Evolutionary conservation across 202 grass and related monocot genomes (phyloP).

Genomic region (Cymbopogon flexuosus): DNA sequence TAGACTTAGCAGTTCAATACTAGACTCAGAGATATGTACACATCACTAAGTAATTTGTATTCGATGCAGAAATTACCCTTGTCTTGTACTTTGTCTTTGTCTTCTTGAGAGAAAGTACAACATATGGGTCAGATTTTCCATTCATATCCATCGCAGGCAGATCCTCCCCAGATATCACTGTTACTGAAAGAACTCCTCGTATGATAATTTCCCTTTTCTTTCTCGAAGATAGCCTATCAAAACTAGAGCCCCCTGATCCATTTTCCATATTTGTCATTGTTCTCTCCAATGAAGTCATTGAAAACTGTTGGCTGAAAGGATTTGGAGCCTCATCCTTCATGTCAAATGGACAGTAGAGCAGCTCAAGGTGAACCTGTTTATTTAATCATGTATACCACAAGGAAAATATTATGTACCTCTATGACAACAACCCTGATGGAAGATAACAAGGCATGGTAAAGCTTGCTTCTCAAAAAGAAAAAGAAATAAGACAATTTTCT

Average conservation of each 20-base stretch:
- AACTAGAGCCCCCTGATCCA: constrained; percentile 44
- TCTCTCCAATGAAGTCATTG: constrained; percentile 88
- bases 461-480: neutral
- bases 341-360: constrained; percentile 73
- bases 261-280: constrained; percentile 55
- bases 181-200: constrained; percentile 81
- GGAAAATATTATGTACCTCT: constrained; percentile 5
- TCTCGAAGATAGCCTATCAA: constrained; percentile 40
- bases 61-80: constrained; percentile 54
- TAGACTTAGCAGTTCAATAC: neutral
- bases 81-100: constrained; percentile 88
- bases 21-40: neutral
- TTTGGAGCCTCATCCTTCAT: constrained; percentile 65
- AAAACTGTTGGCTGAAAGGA: constrained; percentile 68
- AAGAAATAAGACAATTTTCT: neutral
- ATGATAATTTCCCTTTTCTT: constrained; percentile 85
- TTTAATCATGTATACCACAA: neutral
- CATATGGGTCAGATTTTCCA: constrained; percentile 91
- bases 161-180: constrained; percentile 71
- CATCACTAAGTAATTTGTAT: neutral
- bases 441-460: neutral
- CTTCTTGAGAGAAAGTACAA: constrained; percentile 82
- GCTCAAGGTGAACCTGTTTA: constrained; percentile 84
- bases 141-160: constrained; percentile 84
- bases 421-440: neutral